Evolutionary conservation across 257 asterid genomes (phyloP).

Genomic region (Scutellaria barbata): DNA sequence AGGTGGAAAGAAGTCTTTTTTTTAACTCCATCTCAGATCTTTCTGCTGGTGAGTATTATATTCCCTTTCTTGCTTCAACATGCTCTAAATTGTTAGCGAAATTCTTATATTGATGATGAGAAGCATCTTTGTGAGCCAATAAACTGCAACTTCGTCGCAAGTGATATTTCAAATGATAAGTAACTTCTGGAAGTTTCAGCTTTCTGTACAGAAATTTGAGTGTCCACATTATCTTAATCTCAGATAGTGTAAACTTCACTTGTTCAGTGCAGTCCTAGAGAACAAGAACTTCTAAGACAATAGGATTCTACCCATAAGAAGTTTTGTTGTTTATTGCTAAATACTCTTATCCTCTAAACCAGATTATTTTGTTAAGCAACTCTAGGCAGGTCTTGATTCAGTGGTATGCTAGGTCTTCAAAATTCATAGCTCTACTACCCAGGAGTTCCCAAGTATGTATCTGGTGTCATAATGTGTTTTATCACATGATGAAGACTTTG

Average conservation of each 20-base stretch:
- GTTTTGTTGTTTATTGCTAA: background rate
- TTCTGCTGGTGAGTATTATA: conserved; percentile 32
- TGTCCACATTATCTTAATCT: conserved; percentile 1
- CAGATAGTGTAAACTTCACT: conserved; percentile 2
- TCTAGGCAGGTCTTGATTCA: background rate
- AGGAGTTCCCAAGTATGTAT: background rate
- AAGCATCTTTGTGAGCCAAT: conserved; percentile 5
- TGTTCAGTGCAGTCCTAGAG: background rate
- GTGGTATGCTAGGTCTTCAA: no score
- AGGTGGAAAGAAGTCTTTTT: conserved; percentile 9
- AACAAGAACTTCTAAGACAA: no score
- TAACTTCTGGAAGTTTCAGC: conserved; percentile 12
- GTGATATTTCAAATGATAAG: background rate
- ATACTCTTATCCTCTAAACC: conserved; percentile 19
- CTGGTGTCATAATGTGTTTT: conserved; percentile 5
- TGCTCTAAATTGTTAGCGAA: background rate
- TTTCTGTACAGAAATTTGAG: background rate
- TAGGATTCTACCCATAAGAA: conserved; percentile 5
- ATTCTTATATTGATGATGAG: background rate
- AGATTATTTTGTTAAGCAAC: background rate
- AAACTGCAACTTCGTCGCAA: background rate
- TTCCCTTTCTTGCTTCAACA: background rate
- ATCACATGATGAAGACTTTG: background rate
- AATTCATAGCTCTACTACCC: background rate
- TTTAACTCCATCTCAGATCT: conserved; percentile 16